These are phyloP conservation scores for Calonectria henricotiae DNA, from an alignment of 2,329 filamentous ascomycete species.

Conservation along the genomic window DNA sequence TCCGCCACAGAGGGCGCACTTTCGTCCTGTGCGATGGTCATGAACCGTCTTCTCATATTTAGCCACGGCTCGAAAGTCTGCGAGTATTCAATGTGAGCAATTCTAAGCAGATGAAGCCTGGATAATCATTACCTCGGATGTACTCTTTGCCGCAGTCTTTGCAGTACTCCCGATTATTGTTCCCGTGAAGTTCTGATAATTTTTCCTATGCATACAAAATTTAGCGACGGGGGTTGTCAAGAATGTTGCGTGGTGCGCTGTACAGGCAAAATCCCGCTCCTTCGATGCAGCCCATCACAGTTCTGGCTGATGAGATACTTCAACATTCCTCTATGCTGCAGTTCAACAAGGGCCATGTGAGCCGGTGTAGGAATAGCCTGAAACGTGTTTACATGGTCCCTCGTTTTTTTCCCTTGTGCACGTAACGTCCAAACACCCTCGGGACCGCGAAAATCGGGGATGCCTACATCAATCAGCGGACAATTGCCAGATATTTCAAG, in stretches of 20 bases:
- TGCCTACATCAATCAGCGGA: constrained; percentile 52
- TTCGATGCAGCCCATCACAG: constrained; percentile 62
- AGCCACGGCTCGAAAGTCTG: constrained; percentile 64
- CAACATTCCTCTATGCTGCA: constrained; percentile 61
- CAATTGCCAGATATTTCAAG: rapidly evolving
- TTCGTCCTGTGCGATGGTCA: constrained; percentile 66
- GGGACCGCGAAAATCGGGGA: constrained; percentile 66
- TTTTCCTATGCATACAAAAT: constrained; percentile 52
- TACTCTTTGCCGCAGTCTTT: constrained; percentile 65
- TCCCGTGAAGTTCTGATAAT: constrained; percentile 66
- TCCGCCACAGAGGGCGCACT: constrained; percentile 60
- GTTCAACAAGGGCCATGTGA: constrained; percentile 65
- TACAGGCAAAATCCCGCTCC: constrained; percentile 65
- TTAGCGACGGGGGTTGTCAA: not conserved
- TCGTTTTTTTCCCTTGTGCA: constrained; percentile 60
- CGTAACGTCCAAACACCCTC: constrained; percentile 64
- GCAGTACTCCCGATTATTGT: constrained; percentile 65
- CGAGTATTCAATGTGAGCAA: not conserved
- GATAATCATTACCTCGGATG: constrained; percentile 57
- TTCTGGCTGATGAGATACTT: constrained; percentile 64
- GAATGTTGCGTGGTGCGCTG: not conserved
- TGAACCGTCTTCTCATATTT: constrained; percentile 61
- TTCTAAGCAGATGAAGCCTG: no score
- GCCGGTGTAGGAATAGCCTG: constrained; percentile 64
- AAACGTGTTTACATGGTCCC: constrained; percentile 57